Evolutionary conservation across 441 rosid genomes (phyloP), one percentile per base, ranked within the genome.

Genomic region (Pelargonium fulgidum): DNA sequence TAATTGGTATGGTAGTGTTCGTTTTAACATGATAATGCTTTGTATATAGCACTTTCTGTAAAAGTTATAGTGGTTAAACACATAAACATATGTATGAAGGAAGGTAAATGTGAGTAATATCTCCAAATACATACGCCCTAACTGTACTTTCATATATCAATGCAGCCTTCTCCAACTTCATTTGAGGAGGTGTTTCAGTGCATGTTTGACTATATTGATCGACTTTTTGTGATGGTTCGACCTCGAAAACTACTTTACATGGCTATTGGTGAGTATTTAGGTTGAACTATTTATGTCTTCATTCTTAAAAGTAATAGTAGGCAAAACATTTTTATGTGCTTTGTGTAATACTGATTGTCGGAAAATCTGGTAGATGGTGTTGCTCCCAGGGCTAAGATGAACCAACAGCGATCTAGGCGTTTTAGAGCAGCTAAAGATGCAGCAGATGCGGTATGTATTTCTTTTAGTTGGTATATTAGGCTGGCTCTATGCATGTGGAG

Each of bases 311-410:
- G 63, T 58, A 20, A 8, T 58, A 58, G 29, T 9, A 19, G 33
- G 64, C 22, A 2, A 59, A 59, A 59, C 26, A 61, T 24, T 33
- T 64, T 64, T 54, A 19, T 2, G 45, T 68, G 61, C 68, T 29
- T 62, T 3, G 56, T 11, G n/a, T 62, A 58, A 42, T 72, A 20
- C 66, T 68, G 68, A 76, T 69, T 63, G 12, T 72, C 47, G 80
- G 68, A 68, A 76, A 72, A 64, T 81, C 45, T 54, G 72, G 71
- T 81, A 92, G 97, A 92, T 75, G 98, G 98, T 65, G 98, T 92
- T 9, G 98, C 96, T 20, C 98, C 96, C 26, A 83, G 98, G 75
- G 98, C 96, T 13, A 90, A 92, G 78, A 92, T 92, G 95, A 92
- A 92, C 76, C 96, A 92, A 76, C 98, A 92, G 74, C 85, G 95